A percentile compares a stretch with the other conserved stretches of the same genome.
These are phyloP conservation scores for Raphanus hybrid DNA, from an alignment of 441 rosid genomes.

Conservation along the genomic window DNA sequence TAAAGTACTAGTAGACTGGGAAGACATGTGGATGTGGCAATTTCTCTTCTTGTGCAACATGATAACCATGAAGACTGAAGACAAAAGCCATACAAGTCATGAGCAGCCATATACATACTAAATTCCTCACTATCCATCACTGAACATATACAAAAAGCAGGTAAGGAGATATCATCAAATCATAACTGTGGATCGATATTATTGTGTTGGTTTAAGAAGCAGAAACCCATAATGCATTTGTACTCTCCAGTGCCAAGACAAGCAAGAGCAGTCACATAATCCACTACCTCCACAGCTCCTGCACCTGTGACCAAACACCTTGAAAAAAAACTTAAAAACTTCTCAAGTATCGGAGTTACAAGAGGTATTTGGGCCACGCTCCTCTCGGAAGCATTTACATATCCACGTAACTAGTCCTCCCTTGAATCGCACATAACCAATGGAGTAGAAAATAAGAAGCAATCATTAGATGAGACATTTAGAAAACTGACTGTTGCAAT, in stretches of 20 bases:
- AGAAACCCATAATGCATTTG: constrained; percentile 67
- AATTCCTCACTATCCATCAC: not conserved
- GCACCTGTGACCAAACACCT: constrained; percentile 58
- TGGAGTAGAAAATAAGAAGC: not conserved
- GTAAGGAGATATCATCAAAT: constrained; percentile 11
- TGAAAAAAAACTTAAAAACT: not conserved
- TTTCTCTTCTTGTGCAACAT: not conserved
- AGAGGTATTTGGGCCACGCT: constrained; percentile 88
- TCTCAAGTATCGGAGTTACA: not conserved
- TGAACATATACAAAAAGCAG: constrained; percentile 17
- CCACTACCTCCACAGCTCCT: constrained; percentile 78
- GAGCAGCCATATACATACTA: not conserved
- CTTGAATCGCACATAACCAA: constrained; percentile 41
- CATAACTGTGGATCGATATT: constrained; percentile 7
- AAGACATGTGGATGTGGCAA: not conserved
- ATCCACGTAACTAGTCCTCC: constrained; percentile 64
- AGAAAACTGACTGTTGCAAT: not conserved
- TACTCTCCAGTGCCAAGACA: constrained; percentile 76
- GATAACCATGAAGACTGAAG: not conserved
- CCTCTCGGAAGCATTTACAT: constrained; percentile 75
- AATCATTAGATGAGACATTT: not conserved
- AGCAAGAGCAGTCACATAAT: constrained; percentile 63
- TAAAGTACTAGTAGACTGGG: no score
- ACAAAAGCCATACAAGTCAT: not conserved
- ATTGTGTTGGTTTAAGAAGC: constrained; percentile 55